Base-by-base conservation (phyloP, 176 grass and related monocot genomes). In the Tillandsia leiboldiana region DNA sequence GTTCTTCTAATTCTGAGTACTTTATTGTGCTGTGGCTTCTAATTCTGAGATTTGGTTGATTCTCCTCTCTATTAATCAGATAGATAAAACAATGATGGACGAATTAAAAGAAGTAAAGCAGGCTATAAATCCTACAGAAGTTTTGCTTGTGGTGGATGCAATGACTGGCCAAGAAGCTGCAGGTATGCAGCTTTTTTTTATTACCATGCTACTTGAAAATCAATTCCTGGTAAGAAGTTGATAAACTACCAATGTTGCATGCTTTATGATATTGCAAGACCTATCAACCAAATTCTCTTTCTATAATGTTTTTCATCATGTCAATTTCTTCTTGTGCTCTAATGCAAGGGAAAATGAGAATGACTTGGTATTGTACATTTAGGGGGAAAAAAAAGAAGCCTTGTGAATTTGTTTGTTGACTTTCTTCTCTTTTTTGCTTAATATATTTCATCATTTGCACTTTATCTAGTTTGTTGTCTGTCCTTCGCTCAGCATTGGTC, bases 161-260 rank as follows among this genome's bases (percentile, higher is more conserved):
- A 99, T 99, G 94, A 93, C 87, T 83, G 94, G 94, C 13, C 90
- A 99, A 72, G 94, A 99, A 93, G 94, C 94, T 70, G 94, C 94
- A 74, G 94, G 94, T 93, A 85, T 73, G 54, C 24, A 68, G 54
- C 18, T 42, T 1, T 27, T 56, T 9, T 15, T 53, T 24, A 8
- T 59, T 59, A 59, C 56, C 15, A 59, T 59, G 56, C 12, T 59
- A 59, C 20, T 6, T 20, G 6, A 20, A 15, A 22, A 17, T 22
- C 14, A 17, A 14, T 59, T 59, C 56, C 20, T 20, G 29, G 28
- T 29, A 29, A 3, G 29, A 59, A 59, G n/a, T 59, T 17, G 56
- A 8, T 59, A 20, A 20, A 59, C 56, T 22, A 59, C 20, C 4
- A 22, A 33, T 5, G 6, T 33, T 33, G 3, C 29, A 33, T 33